Base-by-base conservation (phyloP, 1,284 basidiomycete genomes). In the Sanghuangporus sanghuang region DNA sequence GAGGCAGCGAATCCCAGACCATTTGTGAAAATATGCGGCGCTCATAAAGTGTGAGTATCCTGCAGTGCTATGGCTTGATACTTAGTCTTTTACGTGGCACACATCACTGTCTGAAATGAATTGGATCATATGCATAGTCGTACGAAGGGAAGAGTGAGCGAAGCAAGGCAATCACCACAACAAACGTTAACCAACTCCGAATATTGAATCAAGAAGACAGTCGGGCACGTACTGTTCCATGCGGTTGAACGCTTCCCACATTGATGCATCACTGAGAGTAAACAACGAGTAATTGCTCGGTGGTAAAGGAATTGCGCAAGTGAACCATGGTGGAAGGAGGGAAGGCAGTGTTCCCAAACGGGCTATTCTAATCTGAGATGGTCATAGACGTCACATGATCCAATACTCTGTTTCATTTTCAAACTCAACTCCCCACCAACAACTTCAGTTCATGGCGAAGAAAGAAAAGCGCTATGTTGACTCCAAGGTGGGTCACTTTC, bases 401-500 rank as follows among this genome's bases (percentile, higher is more conserved):
- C 9, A 35, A 18, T 16, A 21, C 23, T 40, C 1, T 23, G 14
- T 23, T 42, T n/a, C n/a, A n/a, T n/a, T n/a, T n/a, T n/a, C n/a
- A n/a, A n/a, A n/a, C n/a, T 21, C 36, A 16, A 50, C 6, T 16
- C 12, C 32, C 21, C 44, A n/a, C 6, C 6, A 9, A 1, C 48
- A 32, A 3, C 8, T 16, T 36, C 23, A 46, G 49, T 53, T 36
- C 48, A 66, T 66, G 61, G 42, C 62, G 6, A 63, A 61, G 39
- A 61, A 63, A 49, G 32, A 55, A 21, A 66, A 63, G 40, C 32
- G 16, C 27, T 66, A 38, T 38, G 36, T 66, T 38, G 65, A 63
- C 12, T 56, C 57, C 11, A 65, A 62, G 44, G 64, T 65, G 16
- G 18, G 39, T 21, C 2, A 0, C 35, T 21, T 8, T 50, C 21